Percentiles rank a stretch among this genome's conserved stretches.
Conservation (phyloP, 306 rosid genomes). For the Sphenostylis stenocarpa region DNA sequence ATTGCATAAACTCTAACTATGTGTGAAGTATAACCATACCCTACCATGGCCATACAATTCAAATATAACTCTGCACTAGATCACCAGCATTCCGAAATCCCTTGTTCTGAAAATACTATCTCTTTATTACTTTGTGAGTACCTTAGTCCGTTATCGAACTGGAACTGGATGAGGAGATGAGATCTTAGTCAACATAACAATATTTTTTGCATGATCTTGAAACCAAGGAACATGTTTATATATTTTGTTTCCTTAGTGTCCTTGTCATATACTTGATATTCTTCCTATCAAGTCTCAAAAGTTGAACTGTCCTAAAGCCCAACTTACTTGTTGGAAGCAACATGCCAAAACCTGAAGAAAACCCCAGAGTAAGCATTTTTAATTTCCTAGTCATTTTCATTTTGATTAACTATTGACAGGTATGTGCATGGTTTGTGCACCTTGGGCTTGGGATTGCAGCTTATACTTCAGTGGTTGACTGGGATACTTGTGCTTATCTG, state of each 20-base stretch:
- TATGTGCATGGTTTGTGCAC: slow-evolving; percentile 74
- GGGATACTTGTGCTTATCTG: slow-evolving; percentile 88
- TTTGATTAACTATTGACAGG: slow-evolving; percentile 85
- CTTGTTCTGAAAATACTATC: slow-evolving; percentile 4
- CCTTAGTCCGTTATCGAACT: neutral
- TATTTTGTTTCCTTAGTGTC: slow-evolving; percentile 18
- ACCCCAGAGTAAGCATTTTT: slow-evolving; percentile 51
- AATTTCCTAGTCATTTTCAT: slow-evolving; percentile 71
- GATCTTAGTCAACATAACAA: slow-evolving; percentile 6
- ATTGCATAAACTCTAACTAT: neutral
- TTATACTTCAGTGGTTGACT: slow-evolving; percentile 96
- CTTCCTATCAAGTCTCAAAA: slow-evolving; percentile 13
- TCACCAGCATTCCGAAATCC: neutral
- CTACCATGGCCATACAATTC: neutral
- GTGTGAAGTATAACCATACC: neutral
- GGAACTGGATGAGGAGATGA: neutral
- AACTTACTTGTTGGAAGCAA: slow-evolving; percentile 39
- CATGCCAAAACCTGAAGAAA: slow-evolving; percentile 45
- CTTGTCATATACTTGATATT: slow-evolving; percentile 4
- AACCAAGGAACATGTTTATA: slow-evolving; percentile 7
- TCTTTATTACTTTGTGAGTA: neutral
- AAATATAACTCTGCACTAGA: neutral
- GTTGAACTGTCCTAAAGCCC: slow-evolving; percentile 25
- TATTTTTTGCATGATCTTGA: neutral
- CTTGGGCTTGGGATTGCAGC: slow-evolving; percentile 99